Evolutionary conservation across 108 stramenopile species (phyloP), one percentile per base, ranked within the genome.

Genomic region (Chaetoceros muelleri): DNA sequence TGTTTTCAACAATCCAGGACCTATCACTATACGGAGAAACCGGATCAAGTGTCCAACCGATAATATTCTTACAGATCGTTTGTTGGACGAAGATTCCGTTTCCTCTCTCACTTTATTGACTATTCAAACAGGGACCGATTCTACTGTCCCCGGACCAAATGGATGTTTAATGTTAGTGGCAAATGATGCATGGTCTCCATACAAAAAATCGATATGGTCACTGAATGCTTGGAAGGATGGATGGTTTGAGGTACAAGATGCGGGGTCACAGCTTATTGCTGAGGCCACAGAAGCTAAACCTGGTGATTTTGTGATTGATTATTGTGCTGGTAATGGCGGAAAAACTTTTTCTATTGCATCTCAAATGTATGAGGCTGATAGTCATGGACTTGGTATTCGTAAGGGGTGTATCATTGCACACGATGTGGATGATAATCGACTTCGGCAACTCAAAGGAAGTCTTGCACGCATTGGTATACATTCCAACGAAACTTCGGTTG

Each of bases 201-300:
- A 28, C 2, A 55, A 55, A 26, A 73, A 71, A 54, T 77, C 76
- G 19, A 71, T 77, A 30, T 77, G 76, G 76, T 66, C 61, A 22
- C 64, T 70, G 65, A 56, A 46, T 28, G 61, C 55, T n/a, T 77
- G 72, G 72, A 49, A 71, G n/a, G 47, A 73, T 45, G 76, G 76
- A 1, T 73, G 56, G 34, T 77, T 77, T 55, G 76, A 77, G 54
- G 76, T 77, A 0, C 76, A 77, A 52, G 76, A 77, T 67, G 69
- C 61, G 23, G 72, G 76, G 28, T 77, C 76, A 24, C 76, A 77
- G 60, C 17, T 70, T 27, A 74, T 77, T 30, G 70, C 66, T n/a
- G 50, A 53, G 27, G 64, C 75, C 0, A 53, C 67, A 10, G 72
- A 63, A 31, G 69, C 57, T 10, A 40, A 28, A 17, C 55, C 34